Percentiles rank a stretch among this genome's conserved stretches.
Evolutionary conservation across 306 rosid species (phyloP).

Genomic region (Pyrus communis): DNA sequence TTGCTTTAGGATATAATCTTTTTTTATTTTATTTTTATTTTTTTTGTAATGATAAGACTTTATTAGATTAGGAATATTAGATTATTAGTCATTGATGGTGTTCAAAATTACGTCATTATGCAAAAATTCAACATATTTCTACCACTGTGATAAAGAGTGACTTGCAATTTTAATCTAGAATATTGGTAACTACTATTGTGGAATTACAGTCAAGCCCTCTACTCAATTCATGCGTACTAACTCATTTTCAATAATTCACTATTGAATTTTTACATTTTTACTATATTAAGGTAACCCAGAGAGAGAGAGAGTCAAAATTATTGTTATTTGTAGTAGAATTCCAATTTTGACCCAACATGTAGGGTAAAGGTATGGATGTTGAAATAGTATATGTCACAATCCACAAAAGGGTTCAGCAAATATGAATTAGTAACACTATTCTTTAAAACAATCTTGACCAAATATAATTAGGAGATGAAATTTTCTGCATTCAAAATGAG

Average conservation of each 20-base stretch:
- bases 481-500: too few relatives aligned
- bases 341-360: not conserved
- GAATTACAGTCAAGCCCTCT: slow-evolving; percentile 2
- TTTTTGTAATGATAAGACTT: too few relatives aligned
- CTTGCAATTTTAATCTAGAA: not conserved
- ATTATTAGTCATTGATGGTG: too few relatives aligned
- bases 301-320: not conserved
- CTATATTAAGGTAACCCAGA: too few relatives aligned
- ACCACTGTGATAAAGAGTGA: too few relatives aligned
- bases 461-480: too few relatives aligned
- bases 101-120: too few relatives aligned
- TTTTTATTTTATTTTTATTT: too few relatives aligned
- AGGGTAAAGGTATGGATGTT: not conserved
- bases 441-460: not conserved
- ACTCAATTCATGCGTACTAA: not conserved
- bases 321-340: not conserved
- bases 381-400: not conserved
- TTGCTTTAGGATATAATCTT: too few relatives aligned
- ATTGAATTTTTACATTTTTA: too few relatives aligned
- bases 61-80: too few relatives aligned
- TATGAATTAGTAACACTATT: not conserved
- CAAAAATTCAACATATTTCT: fast-evolving
- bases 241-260: not conserved
- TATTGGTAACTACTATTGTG: not conserved
- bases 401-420: not conserved